Conservation (phyloP, 768 basidiomycete species). For the Porphyrellus cyaneotinctus region DNA sequence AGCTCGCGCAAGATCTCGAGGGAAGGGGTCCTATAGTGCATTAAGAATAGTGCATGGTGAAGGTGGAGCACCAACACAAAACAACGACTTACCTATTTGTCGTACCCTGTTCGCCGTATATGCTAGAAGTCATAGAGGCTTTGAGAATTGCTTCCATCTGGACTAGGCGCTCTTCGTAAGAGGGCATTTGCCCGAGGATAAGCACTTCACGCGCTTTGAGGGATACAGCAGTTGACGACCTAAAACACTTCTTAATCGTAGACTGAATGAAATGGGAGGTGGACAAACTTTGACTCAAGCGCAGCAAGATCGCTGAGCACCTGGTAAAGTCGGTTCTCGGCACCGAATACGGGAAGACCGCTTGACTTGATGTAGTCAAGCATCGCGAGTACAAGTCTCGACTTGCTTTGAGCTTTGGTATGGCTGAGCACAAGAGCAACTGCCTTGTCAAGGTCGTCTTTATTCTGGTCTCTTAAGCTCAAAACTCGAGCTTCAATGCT, state of each 20-base stretch:
- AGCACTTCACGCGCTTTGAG: constrained; percentile 96
- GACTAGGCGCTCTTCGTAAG: constrained; percentile 86
- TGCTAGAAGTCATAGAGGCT: constrained; percentile 78
- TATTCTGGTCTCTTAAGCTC: constrained; percentile 85
- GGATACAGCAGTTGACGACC: constrained; percentile 87
- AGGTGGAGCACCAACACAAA: neutral
- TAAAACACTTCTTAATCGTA: constrained; percentile 27
- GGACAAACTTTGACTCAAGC: constrained; percentile 79
- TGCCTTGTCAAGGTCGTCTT: constrained; percentile 88
- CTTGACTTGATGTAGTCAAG: constrained; percentile 88
- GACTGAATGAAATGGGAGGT: neutral
- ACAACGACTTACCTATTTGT: constrained; percentile 47
- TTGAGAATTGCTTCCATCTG: constrained; percentile 96
- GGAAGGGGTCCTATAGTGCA: constrained; percentile 62
- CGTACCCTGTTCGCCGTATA: constrained; percentile 80
- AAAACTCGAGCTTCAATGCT: constrained; percentile 92
- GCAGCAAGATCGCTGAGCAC: constrained; percentile 79
- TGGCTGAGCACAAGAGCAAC: constrained; percentile 87
- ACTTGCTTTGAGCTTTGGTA: constrained; percentile 91
- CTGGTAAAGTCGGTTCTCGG: constrained; percentile 69
- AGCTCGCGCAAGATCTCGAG: constrained; percentile 87
- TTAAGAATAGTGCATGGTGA: too few species aligned
- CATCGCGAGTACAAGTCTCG: constrained; percentile 78
- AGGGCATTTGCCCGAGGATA: constrained; percentile 94
- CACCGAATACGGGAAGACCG: constrained; percentile 67